Evolutionary conservation across 352 stramenopile species (phyloP), one percentile per base, ranked within the genome.

Genomic region (Phytophthora ramorum): DNA sequence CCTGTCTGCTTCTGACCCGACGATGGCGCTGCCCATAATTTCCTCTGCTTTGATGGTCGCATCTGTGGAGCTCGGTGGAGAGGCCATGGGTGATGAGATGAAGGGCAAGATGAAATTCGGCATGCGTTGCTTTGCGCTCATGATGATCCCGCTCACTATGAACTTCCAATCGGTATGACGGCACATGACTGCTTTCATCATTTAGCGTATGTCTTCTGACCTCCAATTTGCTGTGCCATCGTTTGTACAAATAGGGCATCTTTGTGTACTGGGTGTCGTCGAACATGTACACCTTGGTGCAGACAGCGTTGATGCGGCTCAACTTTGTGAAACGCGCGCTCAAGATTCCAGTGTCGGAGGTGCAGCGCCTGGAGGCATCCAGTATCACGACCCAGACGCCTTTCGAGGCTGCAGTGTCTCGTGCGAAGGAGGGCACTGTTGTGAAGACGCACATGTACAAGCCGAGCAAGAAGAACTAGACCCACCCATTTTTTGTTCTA

Each of bases 221-320:
- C n/a, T 9, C n/a, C 12, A 24, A 45, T 22, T 45, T n/a, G n/a
- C 56, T 32, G 8, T 51, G 4, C 17, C 4, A 59, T 13, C 57
- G 17, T 34, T 45, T 69, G 26, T 35, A 20, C 10, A n/a, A n/a
- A 51, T 58, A 92, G 84, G 86, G 86, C 35, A 85, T 96, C 35
- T 87, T 96, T 16, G 75, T 96, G 28, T 96, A 95, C 81, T 96
- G 88, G 88, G 85, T 96, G 59, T 91, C 75, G 46, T 95, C 86
- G 38, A 96, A 93, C 74, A 67, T 78, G 50, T 96, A 86, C 75
- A 92, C 88, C 35, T 50, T 96, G 12, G 52, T 59, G 24, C 85
- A 95, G 63, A 93, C 82, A 7, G 69, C 75, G 10, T 35, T 81
- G 19, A 66, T 94, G 66, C 85, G 85, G 20, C 45, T 91, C 10